Base-by-base conservation (phyloP, 2,329 filamentous ascomycete genomes). In the Lomentospora prolificans region DNA sequence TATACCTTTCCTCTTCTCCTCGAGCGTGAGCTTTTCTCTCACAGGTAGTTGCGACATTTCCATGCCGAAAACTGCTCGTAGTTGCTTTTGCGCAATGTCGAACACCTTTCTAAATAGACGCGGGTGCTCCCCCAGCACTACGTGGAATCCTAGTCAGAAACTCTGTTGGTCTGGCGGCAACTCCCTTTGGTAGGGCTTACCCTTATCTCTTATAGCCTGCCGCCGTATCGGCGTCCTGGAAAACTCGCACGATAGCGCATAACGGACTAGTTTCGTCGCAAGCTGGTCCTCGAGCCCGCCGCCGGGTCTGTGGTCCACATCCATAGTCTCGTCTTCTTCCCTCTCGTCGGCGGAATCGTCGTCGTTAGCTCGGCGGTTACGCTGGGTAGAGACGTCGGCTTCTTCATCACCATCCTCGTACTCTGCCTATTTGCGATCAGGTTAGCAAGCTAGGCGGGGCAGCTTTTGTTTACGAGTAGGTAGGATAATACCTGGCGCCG, bases 11-110 rank as follows among this genome's bases (percentile, higher is more conserved):
- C 89, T 82, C 66, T 81, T 81, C 60, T 95, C 88, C 58, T 83
- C 84, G 31, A 96, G 71, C 0, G 90, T 90, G 51, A 88, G 79
- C 69, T 90, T 95, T 64, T 96, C 92, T 64, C 80, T 81, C 1
- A 80, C 75, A 0, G 94, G 90, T 52, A 97, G 75, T 70, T 96
- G 91, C 3, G 82, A 77, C 77, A 99, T 80, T 67, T 91, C 80
- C 90, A 97, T 96, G n/a, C 94, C 94, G 70, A 96, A 97, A 1
- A 85, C 78, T 2, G 73, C 72, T 51, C 78, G 75, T 36, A 99
- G 73, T 61, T 87, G 80, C 31, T 74, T 70, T 67, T 99, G 92
- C 44, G 92, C 89, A 41, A 80, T 75, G 0, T 81, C 80, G 64
- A 96, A 96, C 3, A 96, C 82, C 10, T 72, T 68, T 66, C 84